Conservation (phyloP, 805 yeast species). For the Zygosaccharomyces lentus region DNA sequence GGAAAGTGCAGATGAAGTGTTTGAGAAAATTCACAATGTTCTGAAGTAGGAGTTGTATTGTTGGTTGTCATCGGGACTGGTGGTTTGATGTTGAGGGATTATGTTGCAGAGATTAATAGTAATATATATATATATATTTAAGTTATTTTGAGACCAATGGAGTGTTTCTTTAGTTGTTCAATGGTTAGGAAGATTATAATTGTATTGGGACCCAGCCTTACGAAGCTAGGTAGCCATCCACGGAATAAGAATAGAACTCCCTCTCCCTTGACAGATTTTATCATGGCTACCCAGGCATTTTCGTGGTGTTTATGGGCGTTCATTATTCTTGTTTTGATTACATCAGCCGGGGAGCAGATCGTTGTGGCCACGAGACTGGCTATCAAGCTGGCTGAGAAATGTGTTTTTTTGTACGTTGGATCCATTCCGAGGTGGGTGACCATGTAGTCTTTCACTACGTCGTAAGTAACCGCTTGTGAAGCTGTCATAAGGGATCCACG, state of each 20-base stretch:
- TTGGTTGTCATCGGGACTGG: background rate
- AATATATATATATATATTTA: conserved; percentile 3
- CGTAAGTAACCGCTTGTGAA: conserved; percentile 85
- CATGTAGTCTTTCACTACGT: conserved; percentile 59
- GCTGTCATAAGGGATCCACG: conserved; percentile 89
- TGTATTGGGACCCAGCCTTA: conserved; percentile 80
- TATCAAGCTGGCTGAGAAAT: conserved; percentile 69
- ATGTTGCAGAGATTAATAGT: background rate
- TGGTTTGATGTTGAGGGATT: background rate
- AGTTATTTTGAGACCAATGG: conserved; percentile 42
- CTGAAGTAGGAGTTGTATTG: conserved; percentile 9
- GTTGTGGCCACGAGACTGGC: conserved; percentile 91
- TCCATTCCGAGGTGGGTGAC: conserved; percentile 49
- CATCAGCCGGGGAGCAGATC: conserved; percentile 90
- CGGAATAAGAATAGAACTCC: conserved; percentile 80
- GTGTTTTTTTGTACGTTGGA: conserved; percentile 61
- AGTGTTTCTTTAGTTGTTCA: conserved; percentile 56
- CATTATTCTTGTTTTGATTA: conserved; percentile 84
- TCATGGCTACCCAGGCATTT: conserved; percentile 49
- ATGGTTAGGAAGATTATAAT: conserved; percentile 64
- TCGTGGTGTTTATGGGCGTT: conserved; percentile 44
- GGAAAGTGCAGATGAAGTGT: conserved; percentile 35
- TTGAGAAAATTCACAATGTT: conserved; percentile 34
- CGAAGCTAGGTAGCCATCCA: conserved; percentile 87
- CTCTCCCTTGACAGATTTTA: conserved; percentile 55